Evolutionary conservation across 1,284 basidiomycete species (phyloP).

Genomic region (Sporisorium iseilematis-ciliati): DNA sequence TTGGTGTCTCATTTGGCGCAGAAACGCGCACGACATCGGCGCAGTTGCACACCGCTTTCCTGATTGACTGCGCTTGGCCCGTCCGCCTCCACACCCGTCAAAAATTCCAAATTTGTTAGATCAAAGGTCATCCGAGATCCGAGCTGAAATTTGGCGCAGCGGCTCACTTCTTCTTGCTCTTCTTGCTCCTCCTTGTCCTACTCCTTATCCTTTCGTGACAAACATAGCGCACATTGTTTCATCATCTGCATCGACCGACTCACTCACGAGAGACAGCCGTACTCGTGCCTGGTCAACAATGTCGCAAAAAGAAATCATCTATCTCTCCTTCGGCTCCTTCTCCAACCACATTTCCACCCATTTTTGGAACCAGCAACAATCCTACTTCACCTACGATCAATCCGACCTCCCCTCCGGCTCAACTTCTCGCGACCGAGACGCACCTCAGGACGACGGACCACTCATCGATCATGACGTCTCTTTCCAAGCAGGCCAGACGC

Average conservation of each 20-base stretch:
- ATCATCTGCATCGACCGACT: too few relatives aligned
- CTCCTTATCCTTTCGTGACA: constrained; percentile 1
- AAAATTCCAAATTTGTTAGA: constrained; percentile 15
- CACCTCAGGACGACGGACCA: constrained; percentile 21
- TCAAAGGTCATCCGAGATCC: constrained; percentile 24
- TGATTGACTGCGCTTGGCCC: constrained; percentile 18
- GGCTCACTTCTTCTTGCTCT: background rate
- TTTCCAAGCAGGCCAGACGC: constrained; percentile 59
- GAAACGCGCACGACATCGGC: constrained; percentile 23
- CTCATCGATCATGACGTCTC: constrained; percentile 64
- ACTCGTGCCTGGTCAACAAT: background rate
- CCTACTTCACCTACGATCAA: constrained; percentile 58
- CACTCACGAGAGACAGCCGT: background rate
- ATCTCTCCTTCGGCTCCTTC: constrained; percentile 64
- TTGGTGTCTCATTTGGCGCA: background rate
- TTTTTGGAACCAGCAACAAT: constrained; percentile 67
- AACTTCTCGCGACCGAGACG: constrained; percentile 18
- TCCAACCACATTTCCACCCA: constrained; percentile 65
- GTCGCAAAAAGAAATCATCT: constrained; percentile 61
- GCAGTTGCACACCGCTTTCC: background rate
- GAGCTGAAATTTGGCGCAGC: constrained; percentile 15
- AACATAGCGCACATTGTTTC: too few relatives aligned
- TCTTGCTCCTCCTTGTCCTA: constrained; percentile 2
- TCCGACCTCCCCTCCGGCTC: constrained; percentile 28
- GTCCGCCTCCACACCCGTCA: constrained; percentile 33